Conservation (phyloP, 495 filamentous ascomycete species). For the Xylaria nigripes region DNA sequence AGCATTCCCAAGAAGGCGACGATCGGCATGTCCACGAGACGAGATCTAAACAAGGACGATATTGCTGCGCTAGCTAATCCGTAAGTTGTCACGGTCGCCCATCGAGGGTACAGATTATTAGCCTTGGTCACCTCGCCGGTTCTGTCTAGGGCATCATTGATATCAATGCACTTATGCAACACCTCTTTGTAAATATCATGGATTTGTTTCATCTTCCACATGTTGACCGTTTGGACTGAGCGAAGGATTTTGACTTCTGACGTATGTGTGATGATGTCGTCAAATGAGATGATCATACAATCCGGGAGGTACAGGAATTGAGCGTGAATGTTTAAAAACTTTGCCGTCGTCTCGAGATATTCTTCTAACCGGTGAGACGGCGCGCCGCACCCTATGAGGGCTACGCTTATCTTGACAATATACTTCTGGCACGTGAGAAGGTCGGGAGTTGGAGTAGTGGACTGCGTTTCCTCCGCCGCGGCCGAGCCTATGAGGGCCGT, state of each 20-base stretch:
- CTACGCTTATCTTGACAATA: slow-evolving; percentile 71
- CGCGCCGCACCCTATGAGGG: slow-evolving; percentile 73
- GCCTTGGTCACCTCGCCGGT: slow-evolving; percentile 56
- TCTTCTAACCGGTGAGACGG: slow-evolving; percentile 64
- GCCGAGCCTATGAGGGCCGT: slow-evolving; percentile 27
- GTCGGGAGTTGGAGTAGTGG: slow-evolving; percentile 76
- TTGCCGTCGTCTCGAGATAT: slow-evolving; percentile 83
- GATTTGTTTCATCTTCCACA: slow-evolving; percentile 72
- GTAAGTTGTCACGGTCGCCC: slow-evolving; percentile 64
- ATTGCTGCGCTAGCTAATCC: slow-evolving; percentile 65
- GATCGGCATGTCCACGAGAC: slow-evolving; percentile 76
- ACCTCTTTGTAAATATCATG: slow-evolving; percentile 89
- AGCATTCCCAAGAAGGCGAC: slow-evolving; percentile 73
- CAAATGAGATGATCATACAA: slow-evolving; percentile 90
- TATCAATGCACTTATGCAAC: slow-evolving; percentile 72
- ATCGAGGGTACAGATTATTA: slow-evolving; percentile 51
- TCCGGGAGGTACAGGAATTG: slow-evolving; percentile 87
- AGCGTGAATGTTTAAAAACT: slow-evolving; percentile 74
- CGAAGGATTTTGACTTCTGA: slow-evolving; percentile 83
- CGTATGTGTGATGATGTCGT: slow-evolving; percentile 77
- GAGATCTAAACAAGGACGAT: slow-evolving; percentile 81
- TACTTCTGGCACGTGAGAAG: slow-evolving; percentile 70
- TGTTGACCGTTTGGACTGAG: slow-evolving; percentile 62
- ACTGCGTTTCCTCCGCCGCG: slow-evolving; percentile 55
- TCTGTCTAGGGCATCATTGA: slow-evolving; percentile 66